Base-by-base conservation (phyloP, 208 protist genomes). In the Sergeia podlipaevii region DNA sequence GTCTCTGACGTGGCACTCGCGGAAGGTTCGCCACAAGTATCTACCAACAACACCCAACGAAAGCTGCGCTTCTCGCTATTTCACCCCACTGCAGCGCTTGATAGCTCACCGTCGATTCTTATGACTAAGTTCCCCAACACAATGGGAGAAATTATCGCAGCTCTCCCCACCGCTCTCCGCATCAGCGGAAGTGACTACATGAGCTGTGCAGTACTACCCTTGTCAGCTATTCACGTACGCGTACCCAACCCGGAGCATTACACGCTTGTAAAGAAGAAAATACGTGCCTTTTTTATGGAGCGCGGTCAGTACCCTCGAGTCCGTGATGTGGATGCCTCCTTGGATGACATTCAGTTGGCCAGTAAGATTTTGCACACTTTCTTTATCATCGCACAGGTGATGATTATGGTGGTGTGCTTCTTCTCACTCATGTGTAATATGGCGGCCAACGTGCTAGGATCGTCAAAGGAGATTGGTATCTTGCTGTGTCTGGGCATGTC, bases 391-490 rank as follows among this genome's bases (percentile, higher is more conserved):
- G 82, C 81, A 0, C 89, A 93, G 21, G 37, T 96, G 2, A 81
- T 97, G 48, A 85, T 95, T 10, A 74, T 98, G 33, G 11, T 87
- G 8, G 86, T 98, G 0, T 98, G 91, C 58, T 98, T 97, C 77
- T 98, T 98, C 57, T 88, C 85, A 0, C 68, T 99, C 17, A 80
- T 94, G 53, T 85, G 93, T 33, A 94, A 68, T 33, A 96, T 97
- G 83, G 91, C 74, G n/a, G 72, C 84, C 7, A 97, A 97, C 71
- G 85, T 98, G 45, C 56, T 95, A 28, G 79, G 97, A 47, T 92
- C 95, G 50, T 81, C 82, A 10, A 98, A 98, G 68, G 96, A 99
- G 54, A 97, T 98, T 60, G 97, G 91, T 37, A 68, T 98, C 18
- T 75, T 97, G 26, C 66, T 93, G 13, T 95, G 95, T 23, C 50